Base-by-base conservation (phyloP, 108 stramenopile genomes). In the Ochromonas danica region DNA sequence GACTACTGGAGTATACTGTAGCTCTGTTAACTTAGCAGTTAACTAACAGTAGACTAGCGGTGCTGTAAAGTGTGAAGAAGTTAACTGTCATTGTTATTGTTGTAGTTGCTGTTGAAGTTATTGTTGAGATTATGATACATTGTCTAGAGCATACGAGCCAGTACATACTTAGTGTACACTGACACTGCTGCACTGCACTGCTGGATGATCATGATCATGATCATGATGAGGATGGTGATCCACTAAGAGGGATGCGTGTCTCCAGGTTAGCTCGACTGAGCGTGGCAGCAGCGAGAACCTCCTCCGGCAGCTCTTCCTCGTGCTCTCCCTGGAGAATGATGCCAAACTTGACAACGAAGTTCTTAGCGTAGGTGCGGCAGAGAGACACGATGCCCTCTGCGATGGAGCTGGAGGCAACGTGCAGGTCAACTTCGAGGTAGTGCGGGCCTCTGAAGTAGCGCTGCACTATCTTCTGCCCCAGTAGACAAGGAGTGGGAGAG, bases 391-490 rank as follows among this genome's bases (percentile, higher is more conserved):
- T 25, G 43, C 61, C 60, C 39, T 40, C 60, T 33, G 89, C 89
- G 22, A 89, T 63, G n/a, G 43, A 38, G 0, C 77, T 79, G 35
- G 62, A 61, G 35, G 61, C 84, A 0, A 89, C 74, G 71, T 89
- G 85, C 41, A 86, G 78, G 60, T 89, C 89, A 6, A 87, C 79
- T 87, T 89, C 89, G 30, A 88, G 43, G 62, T 87, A 87, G 61
- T 67, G 40, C 1, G 60, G 25, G 0, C 83, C 85, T 22, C 87
- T 79, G 43, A 85, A 86, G 43, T 87, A 86, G 1, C 87, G 70
- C 57, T 81, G 85, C 39, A 42, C 36, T 6, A 75, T 57, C 72
- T 75, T 75, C 28, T 27, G n/a, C 31, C 72, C 72, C 14, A 75
- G 72, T 10, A 67, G 17, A 67, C 63, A 67, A 6, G 63, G 63